Evolutionary conservation across 805 yeast genomes (phyloP).

Genomic region (Sugiyamaella boreocaroliniensis): DNA sequence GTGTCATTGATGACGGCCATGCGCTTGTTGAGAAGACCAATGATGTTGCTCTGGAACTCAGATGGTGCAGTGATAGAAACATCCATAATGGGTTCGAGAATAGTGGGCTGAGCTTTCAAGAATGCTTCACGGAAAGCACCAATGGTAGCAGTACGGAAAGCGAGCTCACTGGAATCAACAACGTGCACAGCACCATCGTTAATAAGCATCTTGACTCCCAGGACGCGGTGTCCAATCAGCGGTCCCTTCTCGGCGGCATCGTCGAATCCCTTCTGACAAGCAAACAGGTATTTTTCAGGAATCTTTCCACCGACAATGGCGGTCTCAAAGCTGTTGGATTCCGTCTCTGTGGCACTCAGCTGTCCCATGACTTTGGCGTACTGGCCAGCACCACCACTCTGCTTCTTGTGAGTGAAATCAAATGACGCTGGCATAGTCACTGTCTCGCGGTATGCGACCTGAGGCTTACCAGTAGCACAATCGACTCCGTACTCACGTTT

Average conservation of each 20-base stretch:
- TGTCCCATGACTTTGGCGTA: constrained; percentile 91
- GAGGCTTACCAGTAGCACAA: constrained; percentile 94
- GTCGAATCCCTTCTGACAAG: constrained; percentile 92
- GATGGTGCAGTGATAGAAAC: constrained; percentile 90
- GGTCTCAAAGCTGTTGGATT: constrained; percentile 64
- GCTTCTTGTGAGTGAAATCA: constrained; percentile 95
- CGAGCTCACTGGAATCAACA: constrained; percentile 93
- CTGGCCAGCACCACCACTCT: constrained; percentile 99
- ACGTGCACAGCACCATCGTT: constrained; percentile 97
- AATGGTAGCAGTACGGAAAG: constrained; percentile 88
- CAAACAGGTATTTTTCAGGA: constrained; percentile 87
- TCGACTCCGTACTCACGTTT: constrained; percentile 94
- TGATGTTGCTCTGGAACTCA: constrained; percentile 92
- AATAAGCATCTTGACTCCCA: constrained; percentile 87
- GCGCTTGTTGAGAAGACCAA: constrained; percentile 84
- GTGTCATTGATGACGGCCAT: constrained; percentile 92
- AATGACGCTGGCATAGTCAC: constrained; percentile 65
- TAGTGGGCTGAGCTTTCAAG: constrained; percentile 72
- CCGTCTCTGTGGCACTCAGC: constrained; percentile 21
- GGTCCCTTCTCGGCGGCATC: constrained; percentile 97
- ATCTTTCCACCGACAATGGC: constrained; percentile 95
- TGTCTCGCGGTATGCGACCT: constrained; percentile 96
- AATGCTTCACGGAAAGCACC: constrained; percentile 92
- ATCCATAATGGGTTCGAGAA: constrained; percentile 94
- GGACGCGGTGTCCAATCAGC: constrained; percentile 84